These are phyloP conservation scores for Apophysomyces trapeziformis DNA, from an alignment of 371 early-diverging fungal species.

Conservation along the genomic window DNA sequence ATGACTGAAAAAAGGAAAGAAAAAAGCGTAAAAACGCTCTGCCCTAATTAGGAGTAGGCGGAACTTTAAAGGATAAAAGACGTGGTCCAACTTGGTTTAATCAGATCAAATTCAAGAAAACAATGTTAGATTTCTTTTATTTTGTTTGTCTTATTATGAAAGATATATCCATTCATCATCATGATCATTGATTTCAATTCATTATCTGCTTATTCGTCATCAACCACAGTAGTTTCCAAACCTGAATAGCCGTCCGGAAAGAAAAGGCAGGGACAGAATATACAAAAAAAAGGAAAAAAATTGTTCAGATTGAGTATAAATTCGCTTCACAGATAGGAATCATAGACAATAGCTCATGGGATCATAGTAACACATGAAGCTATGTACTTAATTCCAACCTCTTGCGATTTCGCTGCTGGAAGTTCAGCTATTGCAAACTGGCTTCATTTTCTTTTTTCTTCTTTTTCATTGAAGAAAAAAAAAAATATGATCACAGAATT, in stretches of 20 bases:
- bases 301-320: background rate
- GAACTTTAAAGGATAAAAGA: background rate
- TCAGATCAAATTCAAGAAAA: background rate
- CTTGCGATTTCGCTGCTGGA: constrained; percentile 24
- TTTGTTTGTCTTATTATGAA: too few species aligned
- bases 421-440: background rate
- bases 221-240: constrained; percentile 25
- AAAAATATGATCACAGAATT: background rate
- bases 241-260: constrained; percentile 12
- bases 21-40: constrained; percentile 2
- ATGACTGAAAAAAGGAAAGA: constrained; percentile 35
- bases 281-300: background rate
- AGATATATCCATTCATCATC: too few species aligned
- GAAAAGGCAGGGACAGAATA: background rate
- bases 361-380: background rate
- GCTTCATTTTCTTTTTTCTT: background rate
- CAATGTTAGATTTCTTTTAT: background rate
- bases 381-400: constrained; percentile 17
- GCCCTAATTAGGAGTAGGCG: background rate
- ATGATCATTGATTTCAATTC: too few species aligned
- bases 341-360: too few species aligned
- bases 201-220: constrained; percentile 17
- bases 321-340: constrained; percentile 24
- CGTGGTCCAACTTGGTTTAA: too few species aligned
- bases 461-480: background rate